Evolutionary conservation across 2,329 filamentous ascomycete species (phyloP), one percentile per base, ranked within the genome.

Genomic region (Volutella citrinella): DNA sequence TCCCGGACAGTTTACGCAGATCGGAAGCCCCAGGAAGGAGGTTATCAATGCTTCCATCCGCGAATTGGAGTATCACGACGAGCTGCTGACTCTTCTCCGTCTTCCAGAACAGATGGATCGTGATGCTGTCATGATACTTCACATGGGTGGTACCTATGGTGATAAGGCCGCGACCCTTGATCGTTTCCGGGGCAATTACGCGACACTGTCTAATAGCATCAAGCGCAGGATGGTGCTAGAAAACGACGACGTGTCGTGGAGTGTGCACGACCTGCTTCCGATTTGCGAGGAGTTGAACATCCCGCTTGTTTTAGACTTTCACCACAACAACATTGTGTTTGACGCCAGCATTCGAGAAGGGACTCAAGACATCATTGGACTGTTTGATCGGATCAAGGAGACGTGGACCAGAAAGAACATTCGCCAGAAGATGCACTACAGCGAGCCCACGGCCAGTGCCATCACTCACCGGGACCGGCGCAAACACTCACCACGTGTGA

Each of bases 371-470:
- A 88, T 97, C 44, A 80, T 84, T 30, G 52, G 58, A 1, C 65
- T 95, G 0, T 93, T 78, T 42, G 80, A 82, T 0, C 80, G 84
- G 5, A 97, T 97, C 52, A 73, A 76, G 26, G 80, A 82, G 4
- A 96, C 88, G 0, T 97, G 91, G 91, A 77, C 74, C 1, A 74
- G 78, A 19, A 97, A 96, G 58, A 68, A 73, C 2, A 96, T 95
- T 45, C 89, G 72, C 4, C 91, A 93, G 51, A 97, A 97, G 64
- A 95, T 96, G 88, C 91, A 97, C 54, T 96, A 96, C 61, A 94
- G 86, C 17, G 91, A 97, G 56, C 84, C 82, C 1, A 61, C 57
- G 1, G 45, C 54, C 5, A 27, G 41, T 2, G 87, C 89, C 2
- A 76, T 95, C 24, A 95, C 89, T 1, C 76, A 75, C 0, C 75